Percentiles rank a stretch among this genome's conserved stretches.
Evolutionary conservation across 31 red algal species (phyloP).

Genomic region (Odonthalia washingtoniensis): DNA sequence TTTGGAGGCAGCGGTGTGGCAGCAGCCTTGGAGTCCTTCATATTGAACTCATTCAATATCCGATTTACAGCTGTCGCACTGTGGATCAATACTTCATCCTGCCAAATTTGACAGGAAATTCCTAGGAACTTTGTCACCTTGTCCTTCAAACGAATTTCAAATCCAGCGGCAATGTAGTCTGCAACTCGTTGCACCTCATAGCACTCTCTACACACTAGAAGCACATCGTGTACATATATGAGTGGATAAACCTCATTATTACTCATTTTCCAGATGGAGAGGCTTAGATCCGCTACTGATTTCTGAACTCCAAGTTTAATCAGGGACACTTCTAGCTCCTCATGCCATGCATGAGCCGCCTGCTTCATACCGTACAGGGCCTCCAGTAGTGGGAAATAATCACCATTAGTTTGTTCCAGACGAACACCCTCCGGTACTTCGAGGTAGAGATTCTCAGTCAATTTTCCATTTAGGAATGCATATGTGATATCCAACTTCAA

Average conservation of each 20-base stretch:
- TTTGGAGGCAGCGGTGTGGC: slow-evolving; percentile 12
- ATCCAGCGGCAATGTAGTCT: neutral
- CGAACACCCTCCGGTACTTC: slow-evolving; percentile 28
- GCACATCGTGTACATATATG: slow-evolving; percentile 49
- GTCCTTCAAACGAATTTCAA: slow-evolving; percentile 5
- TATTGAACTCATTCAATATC: slow-evolving; percentile 15
- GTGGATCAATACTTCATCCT: slow-evolving; percentile 8
- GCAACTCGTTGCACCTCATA: neutral
- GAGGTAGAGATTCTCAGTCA: slow-evolving; percentile 50
- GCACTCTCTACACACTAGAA: neutral
- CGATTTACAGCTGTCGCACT: neutral
- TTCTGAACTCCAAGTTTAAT: slow-evolving; percentile 6
- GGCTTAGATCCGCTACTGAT: slow-evolving; percentile 12
- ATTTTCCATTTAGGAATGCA: slow-evolving; percentile 51
- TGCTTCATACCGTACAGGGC: slow-evolving; percentile 38
- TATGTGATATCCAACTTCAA: slow-evolving; percentile 37
- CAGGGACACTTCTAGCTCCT: neutral
- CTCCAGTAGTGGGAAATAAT: neutral
- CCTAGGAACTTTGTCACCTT: slow-evolving; percentile 43
- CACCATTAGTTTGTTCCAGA: neutral
- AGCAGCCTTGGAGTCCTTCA: neutral
- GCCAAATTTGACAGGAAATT: neutral
- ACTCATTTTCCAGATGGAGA: neutral
- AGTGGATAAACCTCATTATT: slow-evolving; percentile 1
- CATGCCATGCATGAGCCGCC: slow-evolving; percentile 18